A percentile compares a stretch with the other conserved stretches of the same genome.
Conservation (phyloP, 1,284 basidiomycete genomes). For the Chalciporus sp. region DNA sequence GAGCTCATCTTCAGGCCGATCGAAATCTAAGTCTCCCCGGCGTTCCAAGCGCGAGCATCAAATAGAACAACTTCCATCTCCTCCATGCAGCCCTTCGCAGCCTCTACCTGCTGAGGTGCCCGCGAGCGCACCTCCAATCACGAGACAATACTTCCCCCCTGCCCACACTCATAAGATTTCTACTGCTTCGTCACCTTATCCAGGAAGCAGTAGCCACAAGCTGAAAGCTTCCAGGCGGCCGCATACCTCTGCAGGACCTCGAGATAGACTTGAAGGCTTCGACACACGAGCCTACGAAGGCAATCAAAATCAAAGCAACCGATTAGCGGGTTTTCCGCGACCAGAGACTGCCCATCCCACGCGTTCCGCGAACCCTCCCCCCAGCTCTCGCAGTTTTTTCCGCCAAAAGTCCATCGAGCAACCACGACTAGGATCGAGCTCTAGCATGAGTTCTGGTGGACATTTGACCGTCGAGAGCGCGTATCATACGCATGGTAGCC, state of each 20-base stretch:
- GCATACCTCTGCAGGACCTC: constrained; percentile 69
- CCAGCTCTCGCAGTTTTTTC: constrained; percentile 20
- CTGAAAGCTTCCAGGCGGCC: constrained; percentile 40
- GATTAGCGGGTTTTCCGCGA: constrained; percentile 18
- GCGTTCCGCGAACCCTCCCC: constrained; percentile 12
- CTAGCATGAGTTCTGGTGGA: constrained; percentile 36
- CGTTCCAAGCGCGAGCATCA: constrained; percentile 40
- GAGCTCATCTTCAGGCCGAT: constrained; percentile 39
- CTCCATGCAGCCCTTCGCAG: constrained; percentile 30
- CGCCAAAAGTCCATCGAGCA: constrained; percentile 26
- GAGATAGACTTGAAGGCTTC: constrained; percentile 51
- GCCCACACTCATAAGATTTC: constrained; percentile 33
- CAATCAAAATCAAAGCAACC: constrained; percentile 21
- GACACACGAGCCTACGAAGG: constrained; percentile 19
- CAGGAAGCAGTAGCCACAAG: constrained; percentile 17
- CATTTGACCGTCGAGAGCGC: constrained; percentile 31
- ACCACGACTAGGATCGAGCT: constrained; percentile 29
- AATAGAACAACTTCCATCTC: constrained; percentile 39
- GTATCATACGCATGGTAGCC: constrained; percentile 14
- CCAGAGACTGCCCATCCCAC: constrained; percentile 34
- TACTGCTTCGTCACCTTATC: constrained; percentile 35
- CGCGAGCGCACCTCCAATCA: constrained; percentile 6
- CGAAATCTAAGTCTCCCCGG: constrained; percentile 66
- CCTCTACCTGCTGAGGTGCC: constrained; percentile 12
- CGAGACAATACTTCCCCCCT: constrained; percentile 8